Evolutionary conservation across 2,329 filamentous ascomycete species (phyloP).

Genomic region (Aquanectria penicillioides): DNA sequence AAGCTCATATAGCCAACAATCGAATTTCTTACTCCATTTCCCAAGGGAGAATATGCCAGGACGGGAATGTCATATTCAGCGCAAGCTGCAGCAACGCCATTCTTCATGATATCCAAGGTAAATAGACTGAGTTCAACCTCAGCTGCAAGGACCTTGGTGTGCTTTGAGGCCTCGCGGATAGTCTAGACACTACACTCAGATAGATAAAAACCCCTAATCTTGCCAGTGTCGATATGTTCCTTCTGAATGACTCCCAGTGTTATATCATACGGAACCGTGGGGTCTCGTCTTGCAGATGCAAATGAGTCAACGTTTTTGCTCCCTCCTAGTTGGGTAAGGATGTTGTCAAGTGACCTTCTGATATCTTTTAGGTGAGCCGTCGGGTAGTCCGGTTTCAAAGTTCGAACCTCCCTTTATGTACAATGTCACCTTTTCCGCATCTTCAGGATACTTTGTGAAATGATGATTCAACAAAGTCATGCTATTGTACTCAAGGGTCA

Average conservation of each 20-base stretch:
- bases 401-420: conserved; percentile 68
- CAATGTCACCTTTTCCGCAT: conserved; percentile 69
- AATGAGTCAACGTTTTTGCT: conserved; percentile 70
- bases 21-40: conserved; percentile 58
- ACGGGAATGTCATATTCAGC: conserved; percentile 74
- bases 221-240: conserved; percentile 62
- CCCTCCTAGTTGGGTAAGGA: conserved; percentile 53
- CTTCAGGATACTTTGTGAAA: conserved; percentile 71
- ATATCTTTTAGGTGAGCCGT: conserved; percentile 65
- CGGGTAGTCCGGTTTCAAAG: conserved; percentile 48
- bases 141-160: conserved; percentile 56
- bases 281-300: conserved; percentile 66
- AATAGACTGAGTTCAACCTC: conserved; percentile 66
- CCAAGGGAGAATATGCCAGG: conserved; percentile 77
- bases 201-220: conserved; percentile 61
- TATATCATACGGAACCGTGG: conserved; percentile 54
- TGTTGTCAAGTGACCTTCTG: conserved; percentile 64
- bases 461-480: conserved; percentile 70
- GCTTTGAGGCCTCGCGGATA: conserved; percentile 58
- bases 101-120: conserved; percentile 57
- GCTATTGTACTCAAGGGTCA: conserved; percentile 64
- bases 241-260: conserved; percentile 55
- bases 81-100: conserved; percentile 65
- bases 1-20: neutral
- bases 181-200: conserved; percentile 61